Conservation (phyloP, 2,329 filamentous ascomycete genomes). For the Sporothrix globosa region DNA sequence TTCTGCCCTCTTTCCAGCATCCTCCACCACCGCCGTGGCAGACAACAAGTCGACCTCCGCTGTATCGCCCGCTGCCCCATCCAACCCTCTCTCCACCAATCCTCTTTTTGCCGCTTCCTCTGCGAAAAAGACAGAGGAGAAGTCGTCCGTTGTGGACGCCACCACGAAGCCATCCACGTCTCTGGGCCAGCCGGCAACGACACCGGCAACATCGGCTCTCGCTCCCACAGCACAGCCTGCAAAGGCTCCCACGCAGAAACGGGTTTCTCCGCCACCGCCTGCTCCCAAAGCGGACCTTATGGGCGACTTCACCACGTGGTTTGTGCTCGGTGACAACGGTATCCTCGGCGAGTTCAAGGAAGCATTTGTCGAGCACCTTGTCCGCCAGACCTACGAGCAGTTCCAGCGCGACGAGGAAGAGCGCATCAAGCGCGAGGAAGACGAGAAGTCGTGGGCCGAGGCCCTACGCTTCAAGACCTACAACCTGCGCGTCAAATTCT, state of each 20-base stretch:
- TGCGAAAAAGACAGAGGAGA: not conserved
- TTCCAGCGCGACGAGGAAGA: slow-evolving; percentile 50
- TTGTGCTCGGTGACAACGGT: slow-evolving; percentile 57
- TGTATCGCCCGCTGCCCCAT: not conserved
- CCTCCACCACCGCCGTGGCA: not conserved
- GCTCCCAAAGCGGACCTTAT: slow-evolving; percentile 47
- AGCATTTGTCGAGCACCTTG: slow-evolving; percentile 51
- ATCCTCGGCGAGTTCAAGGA: slow-evolving; percentile 56
- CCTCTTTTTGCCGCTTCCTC: not conserved
- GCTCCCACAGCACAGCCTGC: not conserved
- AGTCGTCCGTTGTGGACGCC: not conserved
- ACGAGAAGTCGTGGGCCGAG: slow-evolving; percentile 51
- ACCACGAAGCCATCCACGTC: not conserved
- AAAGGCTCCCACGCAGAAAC: not conserved
- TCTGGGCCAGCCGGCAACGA: not conserved
- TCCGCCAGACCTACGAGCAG: slow-evolving; percentile 49
- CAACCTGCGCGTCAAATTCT: slow-evolving; percentile 58
- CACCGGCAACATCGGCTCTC: slow-evolving; percentile 3
- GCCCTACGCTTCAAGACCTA: slow-evolving; percentile 55
- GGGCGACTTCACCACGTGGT: slow-evolving; percentile 58
- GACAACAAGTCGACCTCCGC: not conserved
- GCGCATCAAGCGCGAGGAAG: slow-evolving; percentile 52
- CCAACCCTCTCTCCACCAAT: slow-evolving; percentile 2
- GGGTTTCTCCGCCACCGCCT: not conserved
- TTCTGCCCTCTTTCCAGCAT: slow-evolving; percentile 24